phyloP scores from a whole-genome alignment of 495 filamentous ascomycete species.

The Parmelia sp. region DNA sequence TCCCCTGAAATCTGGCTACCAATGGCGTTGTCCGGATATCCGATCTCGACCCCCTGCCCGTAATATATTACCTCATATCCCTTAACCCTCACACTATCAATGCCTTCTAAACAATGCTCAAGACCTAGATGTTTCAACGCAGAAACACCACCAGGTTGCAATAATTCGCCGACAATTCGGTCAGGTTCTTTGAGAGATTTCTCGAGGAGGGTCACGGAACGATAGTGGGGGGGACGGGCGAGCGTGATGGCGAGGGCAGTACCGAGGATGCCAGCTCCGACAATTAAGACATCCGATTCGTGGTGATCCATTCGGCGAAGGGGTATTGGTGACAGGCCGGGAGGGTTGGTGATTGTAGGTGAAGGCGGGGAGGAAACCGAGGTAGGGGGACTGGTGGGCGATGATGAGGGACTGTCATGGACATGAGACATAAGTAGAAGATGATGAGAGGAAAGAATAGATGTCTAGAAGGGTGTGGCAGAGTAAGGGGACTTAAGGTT shows the following conservation, averaged over 20 bases:
- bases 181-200: conserved; percentile 86
- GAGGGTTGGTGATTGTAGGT: conserved; percentile 5
- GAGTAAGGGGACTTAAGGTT: too few relatives aligned
- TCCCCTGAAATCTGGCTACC: conserved; percentile 16
- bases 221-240: conserved; percentile 74
- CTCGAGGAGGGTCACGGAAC: conserved; percentile 88
- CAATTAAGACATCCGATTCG: conserved; percentile 73
- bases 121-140: conserved; percentile 79
- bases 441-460: not conserved
- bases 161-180: conserved; percentile 89
- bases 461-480: not conserved
- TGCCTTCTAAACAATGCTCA: conserved; percentile 73
- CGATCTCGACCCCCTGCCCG: conserved; percentile 68
- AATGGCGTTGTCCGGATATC: conserved; percentile 49
- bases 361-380: conserved; percentile 18
- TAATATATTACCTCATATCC: conserved; percentile 88
- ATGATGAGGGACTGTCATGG: conserved; percentile 14
- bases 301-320: conserved; percentile 46
- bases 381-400: conserved; percentile 27
- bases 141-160: conserved; percentile 85
- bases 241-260: conserved; percentile 82
- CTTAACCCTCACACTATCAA: conserved; percentile 73
- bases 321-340: conserved; percentile 24
- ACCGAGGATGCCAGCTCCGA: conserved; percentile 85
- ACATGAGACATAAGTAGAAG: conserved; percentile 13